Conservation (phyloP, 139 green algal genomes). For the Micractinium conductrix region DNA sequence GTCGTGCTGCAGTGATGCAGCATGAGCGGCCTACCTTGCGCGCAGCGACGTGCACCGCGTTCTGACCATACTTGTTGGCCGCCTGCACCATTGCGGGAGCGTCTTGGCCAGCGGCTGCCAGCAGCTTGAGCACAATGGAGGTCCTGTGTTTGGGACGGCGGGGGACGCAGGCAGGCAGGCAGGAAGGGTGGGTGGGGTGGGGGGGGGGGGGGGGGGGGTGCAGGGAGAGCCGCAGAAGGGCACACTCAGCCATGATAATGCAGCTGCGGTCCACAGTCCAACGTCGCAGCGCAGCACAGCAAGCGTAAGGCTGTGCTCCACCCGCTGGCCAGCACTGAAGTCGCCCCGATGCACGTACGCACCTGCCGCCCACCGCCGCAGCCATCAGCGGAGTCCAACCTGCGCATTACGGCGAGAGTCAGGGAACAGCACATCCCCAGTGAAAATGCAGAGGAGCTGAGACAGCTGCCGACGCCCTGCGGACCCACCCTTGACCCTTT, state of each 20-base stretch:
- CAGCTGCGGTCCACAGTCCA: too few relatives aligned
- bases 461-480: background rate
- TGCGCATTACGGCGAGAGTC: too few relatives aligned
- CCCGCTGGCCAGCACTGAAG: too few relatives aligned
- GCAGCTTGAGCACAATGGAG: conserved; percentile 47
- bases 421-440: too few relatives aligned
- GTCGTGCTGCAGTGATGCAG: too few relatives aligned
- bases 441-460: too few relatives aligned
- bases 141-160: background rate
- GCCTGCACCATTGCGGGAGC: conserved; percentile 43
- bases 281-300: too few relatives aligned
- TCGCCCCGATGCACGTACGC: too few relatives aligned
- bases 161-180: background rate
- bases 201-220: background rate
- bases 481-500: background rate
- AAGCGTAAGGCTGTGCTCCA: too few relatives aligned
- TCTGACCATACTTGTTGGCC: conserved; percentile 53
- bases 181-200: background rate
- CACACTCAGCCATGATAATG: too few relatives aligned
- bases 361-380: conserved; percentile 74
- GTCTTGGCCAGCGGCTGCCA: conserved; percentile 56
- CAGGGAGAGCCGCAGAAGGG: too few relatives aligned
- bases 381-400: conserved; percentile 93
- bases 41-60: conserved; percentile 50
- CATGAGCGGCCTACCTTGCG: too few relatives aligned